A percentile compares a stretch with the other conserved stretches of the same genome.
Conservation (phyloP, 495 filamentous ascomycete genomes). For the Podospora conica region DNA sequence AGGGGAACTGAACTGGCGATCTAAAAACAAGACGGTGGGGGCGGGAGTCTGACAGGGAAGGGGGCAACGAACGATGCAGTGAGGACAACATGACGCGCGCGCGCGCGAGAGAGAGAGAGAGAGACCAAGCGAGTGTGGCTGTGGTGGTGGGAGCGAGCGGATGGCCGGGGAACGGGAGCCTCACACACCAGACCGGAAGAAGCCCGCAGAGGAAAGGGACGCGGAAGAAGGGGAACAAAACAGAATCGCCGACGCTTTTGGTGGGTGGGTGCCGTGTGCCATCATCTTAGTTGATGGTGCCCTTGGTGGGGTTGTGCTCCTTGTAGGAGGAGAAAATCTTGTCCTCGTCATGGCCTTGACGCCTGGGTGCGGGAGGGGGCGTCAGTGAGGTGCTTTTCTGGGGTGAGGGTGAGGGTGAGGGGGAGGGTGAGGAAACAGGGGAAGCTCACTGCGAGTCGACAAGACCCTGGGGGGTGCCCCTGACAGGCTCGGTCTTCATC, state of each 20-base stretch:
- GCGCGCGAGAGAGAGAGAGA: no score
- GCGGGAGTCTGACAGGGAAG: background rate
- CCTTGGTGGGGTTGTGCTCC: background rate
- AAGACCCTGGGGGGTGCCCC: background rate
- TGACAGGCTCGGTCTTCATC: background rate
- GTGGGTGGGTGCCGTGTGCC: background rate
- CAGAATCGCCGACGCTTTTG: background rate
- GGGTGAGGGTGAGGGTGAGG: no score
- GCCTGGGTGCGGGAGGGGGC: background rate
- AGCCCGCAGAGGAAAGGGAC: background rate
- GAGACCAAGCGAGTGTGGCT: background rate
- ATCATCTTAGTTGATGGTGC: background rate
- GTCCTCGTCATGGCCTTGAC: background rate
- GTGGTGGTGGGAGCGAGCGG: background rate
- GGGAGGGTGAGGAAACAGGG: no score
- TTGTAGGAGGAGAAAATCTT: background rate
- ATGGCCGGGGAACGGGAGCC: background rate
- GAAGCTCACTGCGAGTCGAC: background rate
- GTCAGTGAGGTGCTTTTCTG: background rate
- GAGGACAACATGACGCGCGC: no score
- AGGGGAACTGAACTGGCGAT: background rate
- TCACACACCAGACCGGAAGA: background rate
- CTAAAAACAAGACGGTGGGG: background rate
- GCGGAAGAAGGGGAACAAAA: background rate
- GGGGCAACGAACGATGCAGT: background rate